Evolutionary conservation across 768 basidiomycete species (phyloP).

Genomic region (Arthromyces matolae): DNA sequence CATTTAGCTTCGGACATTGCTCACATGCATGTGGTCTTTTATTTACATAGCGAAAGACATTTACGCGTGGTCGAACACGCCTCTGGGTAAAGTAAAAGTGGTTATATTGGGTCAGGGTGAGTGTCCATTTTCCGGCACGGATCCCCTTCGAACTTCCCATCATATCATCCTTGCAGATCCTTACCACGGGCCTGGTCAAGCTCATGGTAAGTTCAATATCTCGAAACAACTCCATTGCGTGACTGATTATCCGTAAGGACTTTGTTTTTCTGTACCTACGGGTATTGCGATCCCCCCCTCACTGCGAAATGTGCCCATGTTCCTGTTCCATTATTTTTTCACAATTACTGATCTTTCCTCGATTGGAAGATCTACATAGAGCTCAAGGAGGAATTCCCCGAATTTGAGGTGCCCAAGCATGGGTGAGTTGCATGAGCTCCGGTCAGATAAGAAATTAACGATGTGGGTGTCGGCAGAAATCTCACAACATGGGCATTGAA

Average conservation of each 20-base stretch:
- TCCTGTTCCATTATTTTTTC: not conserved
- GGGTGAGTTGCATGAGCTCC: slow-evolving; percentile 52
- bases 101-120: slow-evolving; percentile 79
- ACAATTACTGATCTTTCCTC: slow-evolving; percentile 9
- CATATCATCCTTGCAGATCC: slow-evolving; percentile 48
- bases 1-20: slow-evolving; percentile 2
- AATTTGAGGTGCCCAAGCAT: slow-evolving; percentile 74
- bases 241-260: slow-evolving; percentile 42
- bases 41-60: slow-evolving; percentile 68
- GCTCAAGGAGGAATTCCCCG: slow-evolving; percentile 77
- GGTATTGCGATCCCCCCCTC: slow-evolving; percentile 79
- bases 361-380: slow-evolving; percentile 76
- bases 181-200: slow-evolving; percentile 77
- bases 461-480: slow-evolving; percentile 47
- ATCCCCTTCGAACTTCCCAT: slow-evolving; percentile 8
- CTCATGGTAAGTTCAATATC: slow-evolving; percentile 58
- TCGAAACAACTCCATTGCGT: not conserved
- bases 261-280: slow-evolving; percentile 86
- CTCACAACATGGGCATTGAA: slow-evolving; percentile 76
- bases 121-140: slow-evolving; percentile 10
- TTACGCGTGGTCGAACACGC: slow-evolving; percentile 90
- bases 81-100: slow-evolving; percentile 78
- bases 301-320: slow-evolving; percentile 62
- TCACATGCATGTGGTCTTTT: slow-evolving; percentile 3
- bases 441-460: not conserved